A percentile compares a stretch with the other conserved stretches of the same genome.
Conservation (phyloP, 2,329 filamentous ascomycete species). For the Aspergillus sp. region DNA sequence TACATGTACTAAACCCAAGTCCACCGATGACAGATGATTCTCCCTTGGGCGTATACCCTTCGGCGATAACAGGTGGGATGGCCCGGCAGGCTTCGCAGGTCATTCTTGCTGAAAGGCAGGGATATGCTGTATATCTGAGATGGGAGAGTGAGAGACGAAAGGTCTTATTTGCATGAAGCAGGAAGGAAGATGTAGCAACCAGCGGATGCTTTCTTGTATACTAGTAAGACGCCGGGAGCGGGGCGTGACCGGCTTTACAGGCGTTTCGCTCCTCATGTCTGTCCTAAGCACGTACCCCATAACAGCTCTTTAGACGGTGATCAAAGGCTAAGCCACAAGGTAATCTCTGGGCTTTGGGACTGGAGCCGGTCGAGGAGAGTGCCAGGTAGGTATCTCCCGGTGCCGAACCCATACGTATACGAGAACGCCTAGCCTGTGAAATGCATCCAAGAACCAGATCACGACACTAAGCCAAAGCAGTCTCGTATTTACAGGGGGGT, state of each 20-base stretch:
- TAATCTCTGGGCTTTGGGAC: neutral
- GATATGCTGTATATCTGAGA: neutral
- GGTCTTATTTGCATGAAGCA: neutral
- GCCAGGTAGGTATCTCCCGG: neutral
- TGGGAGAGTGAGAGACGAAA: neutral
- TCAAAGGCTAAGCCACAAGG: too few species aligned
- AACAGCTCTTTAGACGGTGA: too few species aligned
- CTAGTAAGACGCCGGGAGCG: neutral
- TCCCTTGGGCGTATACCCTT: slow-evolving; percentile 61
- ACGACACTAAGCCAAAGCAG: neutral
- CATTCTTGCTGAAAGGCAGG: slow-evolving; percentile 19
- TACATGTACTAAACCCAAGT: slow-evolving; percentile 55
- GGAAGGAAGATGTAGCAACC: neutral
- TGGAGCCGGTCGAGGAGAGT: too few species aligned
- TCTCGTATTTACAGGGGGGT: neutral
- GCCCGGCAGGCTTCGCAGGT: slow-evolving; percentile 40
- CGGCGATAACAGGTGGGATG: slow-evolving; percentile 57
- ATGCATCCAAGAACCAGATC: neutral
- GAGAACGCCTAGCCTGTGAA: neutral
- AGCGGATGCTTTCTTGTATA: neutral
- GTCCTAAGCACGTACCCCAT: too few species aligned
- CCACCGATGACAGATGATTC: slow-evolving; percentile 61
- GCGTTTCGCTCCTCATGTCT: neutral
- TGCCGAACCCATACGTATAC: neutral
- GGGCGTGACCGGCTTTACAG: neutral